Evolutionary conservation across 106 monocot genomes (phyloP).

Genomic region (Allium fistulosum): DNA sequence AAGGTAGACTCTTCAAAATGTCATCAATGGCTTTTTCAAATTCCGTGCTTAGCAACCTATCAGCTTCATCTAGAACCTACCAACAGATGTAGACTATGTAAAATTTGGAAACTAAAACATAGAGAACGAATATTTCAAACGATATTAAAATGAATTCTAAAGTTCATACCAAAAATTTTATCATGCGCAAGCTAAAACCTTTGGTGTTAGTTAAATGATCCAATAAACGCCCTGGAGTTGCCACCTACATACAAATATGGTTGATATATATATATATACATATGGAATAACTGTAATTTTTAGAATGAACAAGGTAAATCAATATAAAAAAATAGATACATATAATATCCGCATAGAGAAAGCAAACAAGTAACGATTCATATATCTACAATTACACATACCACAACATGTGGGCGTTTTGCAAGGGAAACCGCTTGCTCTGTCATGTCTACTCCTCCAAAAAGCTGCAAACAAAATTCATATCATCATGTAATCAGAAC

Average conservation of each 20-base stretch:
- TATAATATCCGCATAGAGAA: not conserved
- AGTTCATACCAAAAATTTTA: slow-evolving; percentile 81
- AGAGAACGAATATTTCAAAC: not conserved
- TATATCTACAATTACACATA: slow-evolving; percentile 15
- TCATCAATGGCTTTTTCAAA: slow-evolving; percentile 94
- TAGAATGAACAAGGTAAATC: too few species aligned
- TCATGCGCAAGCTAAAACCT: slow-evolving; percentile 75
- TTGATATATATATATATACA: too few species aligned
- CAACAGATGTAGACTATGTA: not conserved
- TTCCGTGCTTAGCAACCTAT: slow-evolving; percentile 82
- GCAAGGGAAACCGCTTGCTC: slow-evolving; percentile 63
- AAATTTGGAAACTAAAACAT: not conserved
- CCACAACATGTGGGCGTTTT: slow-evolving; percentile 90
- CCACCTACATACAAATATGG: slow-evolving; percentile 47
- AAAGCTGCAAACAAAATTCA: slow-evolving; percentile 43
- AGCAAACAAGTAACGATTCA: not conserved
- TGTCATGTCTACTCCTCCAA: slow-evolving; percentile 79
- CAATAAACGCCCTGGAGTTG: slow-evolving; percentile 89
- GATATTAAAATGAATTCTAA: too few species aligned
- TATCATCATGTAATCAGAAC: not conserved
- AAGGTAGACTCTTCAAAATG: slow-evolving; percentile 76
- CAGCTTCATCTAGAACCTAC: slow-evolving; percentile 95
- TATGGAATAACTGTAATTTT: too few species aligned
- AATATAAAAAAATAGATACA: not conserved
- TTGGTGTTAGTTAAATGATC: slow-evolving; percentile 97